Evolutionary conservation across 2,329 filamentous ascomycete genomes (phyloP), one percentile per base, ranked within the genome.

Genomic region (Aspergillus aculeatus): DNA sequence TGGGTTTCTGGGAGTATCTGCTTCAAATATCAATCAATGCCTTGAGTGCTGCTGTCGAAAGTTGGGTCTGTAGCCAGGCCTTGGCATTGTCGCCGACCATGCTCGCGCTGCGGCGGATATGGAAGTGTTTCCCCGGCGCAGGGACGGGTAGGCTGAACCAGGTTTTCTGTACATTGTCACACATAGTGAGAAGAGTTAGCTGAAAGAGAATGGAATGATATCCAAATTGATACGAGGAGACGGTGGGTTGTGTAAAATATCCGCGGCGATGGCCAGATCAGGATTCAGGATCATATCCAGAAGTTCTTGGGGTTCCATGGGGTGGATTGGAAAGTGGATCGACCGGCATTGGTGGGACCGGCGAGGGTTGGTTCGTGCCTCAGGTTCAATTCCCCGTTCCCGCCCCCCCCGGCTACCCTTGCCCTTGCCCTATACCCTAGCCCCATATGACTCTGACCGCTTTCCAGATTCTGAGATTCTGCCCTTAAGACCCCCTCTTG

Each of bases 371-470:
- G 32, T 16, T 48, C 31, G 16, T 62, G 58, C 61, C 61, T 62
- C 32, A 62, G 61, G 58, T 38, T 48, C 29, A 29, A 29, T 10
- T 29, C 26, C 26, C 26, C 26, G 32, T 47, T 2, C 2, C 35
- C 5, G 24, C 24, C 14, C 19, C 29, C 14, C 24, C 23, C 14
- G 23, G 48, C 41, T 62, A 55, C 56, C 63, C 56, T 62, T 59
- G 58, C 62, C 62, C 64, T 64, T 60, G 51, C 64, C 64, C 64
- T 66, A 58, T 21, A 61, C 64, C 63, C 64, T 66, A 60, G n/a
- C 5, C 51, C 14, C 14, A 32, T 26, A 44, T n/a, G 38, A 10
- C 47, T 19, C 26, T 51, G 50, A 38, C 50, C 47, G 31, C 38
- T 35, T 54, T 9, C 19, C 47, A n/a, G n/a, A 44, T 19, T 19